Percentiles rank a stretch among this genome's conserved stretches.
These are phyloP conservation scores for Hypholoma sublateritium DNA, from an alignment of 768 basidiomycete species.

Conservation along the genomic window DNA sequence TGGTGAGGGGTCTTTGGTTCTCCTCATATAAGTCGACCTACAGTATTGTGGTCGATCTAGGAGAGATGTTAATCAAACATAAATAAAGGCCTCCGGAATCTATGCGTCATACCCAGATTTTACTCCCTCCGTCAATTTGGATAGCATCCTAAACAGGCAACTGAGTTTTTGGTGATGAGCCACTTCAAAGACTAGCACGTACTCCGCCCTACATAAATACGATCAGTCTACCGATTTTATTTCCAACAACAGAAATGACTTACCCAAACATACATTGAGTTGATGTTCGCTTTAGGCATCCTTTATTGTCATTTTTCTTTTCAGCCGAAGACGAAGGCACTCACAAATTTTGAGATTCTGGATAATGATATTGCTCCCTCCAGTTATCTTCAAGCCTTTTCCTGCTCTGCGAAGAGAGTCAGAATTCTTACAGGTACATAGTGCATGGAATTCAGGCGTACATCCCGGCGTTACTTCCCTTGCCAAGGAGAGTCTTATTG, in stretches of 20 bases:
- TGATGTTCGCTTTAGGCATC: constrained; percentile 16
- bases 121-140: constrained; percentile 25
- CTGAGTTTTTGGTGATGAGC: not conserved
- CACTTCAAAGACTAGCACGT: not conserved
- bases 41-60: constrained; percentile 17
- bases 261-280: constrained; percentile 22
- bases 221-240: not conserved
- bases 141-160: constrained; percentile 16
- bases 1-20: too few species aligned
- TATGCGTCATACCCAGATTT: constrained; percentile 19
- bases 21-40: not conserved
- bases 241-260: not conserved
- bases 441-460: not conserved
- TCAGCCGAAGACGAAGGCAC: not conserved
- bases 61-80: not conserved
- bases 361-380: constrained; percentile 25
- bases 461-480: constrained; percentile 22
- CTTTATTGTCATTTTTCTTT: not conserved
- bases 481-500: constrained; percentile 26
- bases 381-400: constrained; percentile 18
- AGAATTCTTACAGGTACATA: not conserved
- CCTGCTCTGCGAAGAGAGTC: not conserved
- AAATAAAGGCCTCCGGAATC: not conserved
- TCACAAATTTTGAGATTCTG: constrained; percentile 18
- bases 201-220: constrained; percentile 8